These are phyloP conservation scores for Tolypocladium tundrense DNA, from an alignment of 2,329 filamentous ascomycete genomes.

Conservation along the genomic window DNA sequence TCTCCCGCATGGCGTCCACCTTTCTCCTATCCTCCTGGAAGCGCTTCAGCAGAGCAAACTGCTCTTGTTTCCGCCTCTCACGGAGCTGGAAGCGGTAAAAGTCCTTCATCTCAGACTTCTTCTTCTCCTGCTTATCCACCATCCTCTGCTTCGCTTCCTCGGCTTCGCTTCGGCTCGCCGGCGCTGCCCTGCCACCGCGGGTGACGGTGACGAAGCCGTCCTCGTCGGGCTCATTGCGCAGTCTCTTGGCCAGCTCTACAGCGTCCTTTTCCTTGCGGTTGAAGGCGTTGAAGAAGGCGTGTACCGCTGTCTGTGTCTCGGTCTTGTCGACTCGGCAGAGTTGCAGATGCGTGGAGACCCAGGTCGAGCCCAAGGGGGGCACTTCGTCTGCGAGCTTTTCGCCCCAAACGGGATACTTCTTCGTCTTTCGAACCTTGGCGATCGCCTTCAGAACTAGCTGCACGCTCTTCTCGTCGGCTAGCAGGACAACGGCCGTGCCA, in stretches of 20 bases:
- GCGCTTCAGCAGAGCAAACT: conserved; percentile 54
- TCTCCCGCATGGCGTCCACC: conserved; percentile 60
- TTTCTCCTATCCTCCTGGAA: conserved; percentile 70
- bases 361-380: conserved; percentile 45
- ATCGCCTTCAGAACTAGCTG: conserved; percentile 68
- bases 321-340: conserved; percentile 60
- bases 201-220: conserved; percentile 94
- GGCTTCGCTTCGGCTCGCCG: conserved; percentile 63
- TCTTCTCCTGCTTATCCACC: conserved; percentile 52
- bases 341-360: conserved; percentile 56
- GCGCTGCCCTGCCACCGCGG: conserved; percentile 63
- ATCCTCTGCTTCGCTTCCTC: conserved; percentile 48
- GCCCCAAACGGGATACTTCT: conserved; percentile 59
- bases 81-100: conserved; percentile 80
- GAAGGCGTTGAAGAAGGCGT: conserved; percentile 81
- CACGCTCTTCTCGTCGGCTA: conserved; percentile 74
- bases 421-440: conserved; percentile 48
- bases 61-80: conserved; percentile 67
- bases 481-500: conserved; percentile 67
- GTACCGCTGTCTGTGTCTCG: conserved; percentile 61
- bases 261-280: conserved; percentile 58
- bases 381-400: conserved; percentile 45
- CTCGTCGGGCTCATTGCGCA: conserved; percentile 75
- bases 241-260: conserved; percentile 48
- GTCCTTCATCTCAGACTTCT: conserved; percentile 54